These are phyloP conservation scores for Colletotrichum truncatum DNA, from an alignment of 2,329 filamentous ascomycete species.

Conservation along the genomic window DNA sequence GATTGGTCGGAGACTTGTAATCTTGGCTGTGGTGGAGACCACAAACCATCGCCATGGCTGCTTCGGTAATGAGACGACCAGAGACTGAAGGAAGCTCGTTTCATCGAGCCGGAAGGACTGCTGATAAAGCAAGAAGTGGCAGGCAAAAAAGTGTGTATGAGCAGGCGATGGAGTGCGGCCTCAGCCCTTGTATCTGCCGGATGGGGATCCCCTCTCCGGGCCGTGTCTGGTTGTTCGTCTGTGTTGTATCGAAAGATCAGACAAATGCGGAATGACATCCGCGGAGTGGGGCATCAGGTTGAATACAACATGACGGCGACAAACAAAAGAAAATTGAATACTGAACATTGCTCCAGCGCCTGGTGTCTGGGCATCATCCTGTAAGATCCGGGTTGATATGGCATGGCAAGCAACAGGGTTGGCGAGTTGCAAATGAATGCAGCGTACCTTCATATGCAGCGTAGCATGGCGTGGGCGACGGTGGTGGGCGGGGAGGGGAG, in stretches of 20 bases:
- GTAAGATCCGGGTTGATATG: neutral
- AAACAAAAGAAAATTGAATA: conserved; percentile 1
- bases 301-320: neutral
- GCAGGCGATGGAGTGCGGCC: neutral
- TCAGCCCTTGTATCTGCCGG: neutral
- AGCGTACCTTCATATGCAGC: conserved; percentile 19
- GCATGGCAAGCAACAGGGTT: neutral
- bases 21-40: conserved; percentile 17
- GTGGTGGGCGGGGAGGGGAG: neutral
- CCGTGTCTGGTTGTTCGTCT: conserved; percentile 13
- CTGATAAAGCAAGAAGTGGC: neutral
- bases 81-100: conserved; percentile 15
- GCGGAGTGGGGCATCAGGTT: conserved; percentile 4
- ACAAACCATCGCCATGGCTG: conserved; percentile 3
- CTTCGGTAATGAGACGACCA: conserved; percentile 25
- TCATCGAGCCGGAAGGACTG: neutral
- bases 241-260: conserved; percentile 23
- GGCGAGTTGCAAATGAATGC: conserved; percentile 1
- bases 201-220: conserved; percentile 20
- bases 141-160: neutral
- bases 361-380: neutral
- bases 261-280: conserved; percentile 28
- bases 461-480: neutral
- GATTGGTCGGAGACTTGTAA: conserved; percentile 7
- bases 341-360: neutral